phyloP scores from a whole-genome alignment of 768 basidiomycete genomes.

The Suillus lakei region DNA sequence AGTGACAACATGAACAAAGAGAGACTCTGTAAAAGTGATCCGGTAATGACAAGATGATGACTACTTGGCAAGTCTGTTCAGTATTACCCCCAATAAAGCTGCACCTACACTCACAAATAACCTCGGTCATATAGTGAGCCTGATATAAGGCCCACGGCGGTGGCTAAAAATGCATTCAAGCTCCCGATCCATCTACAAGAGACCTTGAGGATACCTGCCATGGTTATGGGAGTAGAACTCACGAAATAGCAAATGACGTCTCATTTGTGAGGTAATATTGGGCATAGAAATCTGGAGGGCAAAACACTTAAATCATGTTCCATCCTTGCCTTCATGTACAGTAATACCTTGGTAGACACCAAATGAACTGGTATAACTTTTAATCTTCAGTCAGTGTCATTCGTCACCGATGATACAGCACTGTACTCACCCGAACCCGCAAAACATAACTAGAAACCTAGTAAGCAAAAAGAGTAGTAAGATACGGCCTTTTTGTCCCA shows the following conservation, averaged over 20 bases:
- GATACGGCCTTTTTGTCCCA: background rate
- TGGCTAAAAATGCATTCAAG: background rate
- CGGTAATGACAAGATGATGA: background rate
- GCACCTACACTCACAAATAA: background rate
- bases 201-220: background rate
- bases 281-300: background rate
- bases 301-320: background rate
- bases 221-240: background rate
- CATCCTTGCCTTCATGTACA: background rate
- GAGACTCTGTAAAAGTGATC: background rate
- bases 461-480: background rate
- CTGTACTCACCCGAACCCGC: conserved; percentile 27
- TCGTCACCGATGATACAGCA: rapidly evolving
- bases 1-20: too few species aligned
- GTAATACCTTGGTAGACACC: conserved; percentile 35
- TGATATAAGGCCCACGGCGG: background rate
- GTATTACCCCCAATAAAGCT: background rate
- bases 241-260: background rate
- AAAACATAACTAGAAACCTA: conserved; percentile 32
- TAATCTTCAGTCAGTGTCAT: background rate
- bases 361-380: conserved; percentile 25
- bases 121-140: background rate
- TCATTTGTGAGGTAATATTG: background rate
- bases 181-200: background rate
- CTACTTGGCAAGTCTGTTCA: background rate